These are phyloP conservation scores for Ceratocystis colombiana DNA, from an alignment of 2,329 filamentous ascomycete species.

Conservation along the genomic window DNA sequence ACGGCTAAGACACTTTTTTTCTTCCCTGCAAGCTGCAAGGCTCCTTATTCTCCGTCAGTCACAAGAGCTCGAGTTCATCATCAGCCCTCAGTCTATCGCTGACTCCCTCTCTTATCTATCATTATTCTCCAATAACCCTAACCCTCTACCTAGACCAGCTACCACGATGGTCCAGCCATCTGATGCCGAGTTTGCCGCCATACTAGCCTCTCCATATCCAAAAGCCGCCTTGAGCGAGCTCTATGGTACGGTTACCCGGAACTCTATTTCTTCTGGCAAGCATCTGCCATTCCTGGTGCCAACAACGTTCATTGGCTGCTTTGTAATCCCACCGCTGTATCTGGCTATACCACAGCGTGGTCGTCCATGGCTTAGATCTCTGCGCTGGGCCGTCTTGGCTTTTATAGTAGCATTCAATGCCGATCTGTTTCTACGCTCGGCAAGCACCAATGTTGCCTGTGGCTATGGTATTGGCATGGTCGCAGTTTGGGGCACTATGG, in stretches of 20 bases:
- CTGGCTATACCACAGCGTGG: slow-evolving; percentile 47
- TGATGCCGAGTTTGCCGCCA: slow-evolving; percentile 15
- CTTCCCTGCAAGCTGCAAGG: background rate
- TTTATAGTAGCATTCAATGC: slow-evolving; percentile 38
- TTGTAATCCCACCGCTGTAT: slow-evolving; percentile 45
- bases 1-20: background rate
- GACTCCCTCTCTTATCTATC: background rate
- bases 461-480: slow-evolving; percentile 44
- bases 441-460: slow-evolving; percentile 43
- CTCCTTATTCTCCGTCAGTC: slow-evolving; percentile 1
- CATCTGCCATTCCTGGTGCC: slow-evolving; percentile 44
- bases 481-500: slow-evolving; percentile 43
- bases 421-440: slow-evolving; percentile 35
- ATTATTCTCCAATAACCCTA: background rate
- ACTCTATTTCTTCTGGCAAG: slow-evolving; percentile 34
- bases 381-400: slow-evolving; percentile 41
- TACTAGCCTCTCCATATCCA: slow-evolving; percentile 19
- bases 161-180: slow-evolving; percentile 13
- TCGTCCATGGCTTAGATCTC: slow-evolving; percentile 37
- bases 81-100: background rate
- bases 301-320: slow-evolving; percentile 39
- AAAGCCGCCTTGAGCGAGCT: slow-evolving; percentile 27
- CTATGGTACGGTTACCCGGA: slow-evolving; percentile 35
- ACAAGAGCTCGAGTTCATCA: background rate
- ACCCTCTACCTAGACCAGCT: background rate